Percentiles rank a stretch among this genome's conserved stretches.
phyloP scores from a whole-genome alignment of 345 rosid species.

The Populus ilicifolia region DNA sequence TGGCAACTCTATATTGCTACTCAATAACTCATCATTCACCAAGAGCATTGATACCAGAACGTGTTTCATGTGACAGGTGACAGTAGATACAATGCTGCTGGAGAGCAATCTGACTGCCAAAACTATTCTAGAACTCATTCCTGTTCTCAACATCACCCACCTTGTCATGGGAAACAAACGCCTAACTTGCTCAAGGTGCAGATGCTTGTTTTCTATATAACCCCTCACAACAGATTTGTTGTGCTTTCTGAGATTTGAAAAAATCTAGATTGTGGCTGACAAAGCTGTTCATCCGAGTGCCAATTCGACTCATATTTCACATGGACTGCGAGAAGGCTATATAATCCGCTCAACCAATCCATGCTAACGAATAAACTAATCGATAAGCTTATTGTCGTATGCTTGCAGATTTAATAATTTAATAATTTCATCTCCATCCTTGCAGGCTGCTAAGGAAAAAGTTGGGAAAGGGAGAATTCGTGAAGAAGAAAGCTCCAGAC shows the following conservation, averaged over 20 bases:
- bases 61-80: slow-evolving; percentile 32
- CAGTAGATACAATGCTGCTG: slow-evolving; percentile 52
- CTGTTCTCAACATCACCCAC: slow-evolving; percentile 51
- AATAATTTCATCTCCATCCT: background rate
- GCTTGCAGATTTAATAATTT: background rate
- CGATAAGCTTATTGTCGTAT: background rate
- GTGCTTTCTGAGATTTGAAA: background rate
- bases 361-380: background rate
- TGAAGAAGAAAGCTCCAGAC: slow-evolving; percentile 52
- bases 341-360: background rate
- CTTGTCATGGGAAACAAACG: slow-evolving; percentile 55
- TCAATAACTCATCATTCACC: too few species aligned
- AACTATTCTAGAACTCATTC: slow-evolving; percentile 56
- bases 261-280: background rate
- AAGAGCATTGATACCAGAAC: background rate
- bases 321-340: too few species aligned
- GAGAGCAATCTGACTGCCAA: slow-evolving; percentile 41
- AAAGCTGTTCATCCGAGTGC: background rate
- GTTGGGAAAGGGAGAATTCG: slow-evolving; percentile 36
- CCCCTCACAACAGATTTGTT: background rate
- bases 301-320: background rate
- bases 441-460: slow-evolving; percentile 34
- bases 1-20: background rate
- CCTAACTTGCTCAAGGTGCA: slow-evolving; percentile 38
- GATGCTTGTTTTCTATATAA: background rate